These are phyloP conservation scores for Globisporangium paddicum DNA, from an alignment of 352 stramenopile species.

Conservation along the genomic window DNA sequence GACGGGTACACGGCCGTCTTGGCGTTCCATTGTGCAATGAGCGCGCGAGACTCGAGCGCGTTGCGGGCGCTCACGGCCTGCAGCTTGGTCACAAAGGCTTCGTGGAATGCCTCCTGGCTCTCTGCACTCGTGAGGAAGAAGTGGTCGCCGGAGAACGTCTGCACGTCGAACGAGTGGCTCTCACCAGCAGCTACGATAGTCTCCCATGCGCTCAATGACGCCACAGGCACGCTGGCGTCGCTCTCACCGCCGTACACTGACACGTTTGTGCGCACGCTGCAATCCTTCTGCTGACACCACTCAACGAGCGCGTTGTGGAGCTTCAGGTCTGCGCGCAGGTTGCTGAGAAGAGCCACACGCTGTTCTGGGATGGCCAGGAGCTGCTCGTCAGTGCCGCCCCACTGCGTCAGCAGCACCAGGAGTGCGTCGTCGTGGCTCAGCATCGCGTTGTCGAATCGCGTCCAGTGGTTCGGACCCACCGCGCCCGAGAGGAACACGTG, in stretches of 20 bases:
- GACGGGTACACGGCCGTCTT: conserved; percentile 52
- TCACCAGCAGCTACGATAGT: conserved; percentile 15
- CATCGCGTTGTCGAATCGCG: conserved; percentile 27
- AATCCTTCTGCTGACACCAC: conserved; percentile 25
- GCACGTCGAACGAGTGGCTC: conserved; percentile 22
- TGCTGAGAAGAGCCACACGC: conserved; percentile 25
- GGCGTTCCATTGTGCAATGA: conserved; percentile 49
- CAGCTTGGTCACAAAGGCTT: conserved; percentile 32
- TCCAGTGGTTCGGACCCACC: conserved; percentile 25
- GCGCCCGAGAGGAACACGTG: conserved; percentile 62
- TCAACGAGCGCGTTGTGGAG: conserved; percentile 49
- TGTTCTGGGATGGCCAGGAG: conserved; percentile 46
- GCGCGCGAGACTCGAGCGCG: conserved; percentile 35
- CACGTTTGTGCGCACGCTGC: conserved; percentile 16
- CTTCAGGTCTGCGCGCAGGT: conserved; percentile 36
- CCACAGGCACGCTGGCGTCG: conserved; percentile 30
- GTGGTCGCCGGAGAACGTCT: conserved; percentile 53
- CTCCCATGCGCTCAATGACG: conserved; percentile 36
- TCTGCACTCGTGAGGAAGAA: conserved; percentile 47
- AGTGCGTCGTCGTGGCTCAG: conserved; percentile 32
- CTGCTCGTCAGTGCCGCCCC: conserved; percentile 53
- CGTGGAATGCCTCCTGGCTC: conserved; percentile 29
- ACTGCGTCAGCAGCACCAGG: conserved; percentile 40
- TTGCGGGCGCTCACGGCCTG: conserved; percentile 27
- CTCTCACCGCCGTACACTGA: conserved; percentile 51